Percentiles rank a stretch among this genome's conserved stretches.
These are phyloP conservation scores for Plasmodium adleri DNA, from an alignment of 169 alveolate genomes.

Conservation along the genomic window DNA sequence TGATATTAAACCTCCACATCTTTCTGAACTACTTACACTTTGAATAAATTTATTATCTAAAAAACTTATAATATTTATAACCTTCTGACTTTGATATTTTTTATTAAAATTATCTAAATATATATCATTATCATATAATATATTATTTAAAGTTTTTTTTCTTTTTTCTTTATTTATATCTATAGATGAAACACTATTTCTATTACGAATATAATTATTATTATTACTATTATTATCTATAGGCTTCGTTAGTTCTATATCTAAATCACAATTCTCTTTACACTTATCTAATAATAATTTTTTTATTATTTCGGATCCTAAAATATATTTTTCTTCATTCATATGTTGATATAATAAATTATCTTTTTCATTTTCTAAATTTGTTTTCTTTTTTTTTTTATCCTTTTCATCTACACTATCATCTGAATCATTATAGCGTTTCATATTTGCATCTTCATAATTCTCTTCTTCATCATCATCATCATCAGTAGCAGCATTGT, in stretches of 20 bases:
- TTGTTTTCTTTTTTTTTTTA: constrained; percentile 8
- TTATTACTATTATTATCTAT: not conserved
- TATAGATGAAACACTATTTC: not conserved
- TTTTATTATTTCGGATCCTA: constrained; percentile 68
- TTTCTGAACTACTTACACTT: constrained; percentile 34
- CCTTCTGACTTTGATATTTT: constrained; percentile 65
- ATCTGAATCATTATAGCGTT: not conserved
- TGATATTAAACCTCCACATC: constrained; percentile 72
- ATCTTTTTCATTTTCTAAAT: constrained; percentile 8
- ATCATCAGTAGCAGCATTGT: not conserved
- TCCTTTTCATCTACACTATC: constrained; percentile 5
- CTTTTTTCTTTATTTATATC: constrained; percentile 10
- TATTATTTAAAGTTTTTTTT: constrained; percentile 27
- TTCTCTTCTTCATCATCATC: not conserved
- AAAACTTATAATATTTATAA: constrained; percentile 36
- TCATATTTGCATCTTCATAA: not conserved
- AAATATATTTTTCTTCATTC: constrained; percentile 36
- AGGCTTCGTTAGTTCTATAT: constrained; percentile 17
- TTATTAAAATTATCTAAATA: constrained; percentile 18
- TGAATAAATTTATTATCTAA: constrained; percentile 39
- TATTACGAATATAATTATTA: not conserved
- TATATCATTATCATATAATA: constrained; percentile 36
- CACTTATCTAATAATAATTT: constrained; percentile 60
- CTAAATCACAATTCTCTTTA: constrained; percentile 53
- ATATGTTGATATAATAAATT: constrained; percentile 4